Base-by-base conservation (phyloP, 441 rosid genomes). In the Daphne laureola region DNA sequence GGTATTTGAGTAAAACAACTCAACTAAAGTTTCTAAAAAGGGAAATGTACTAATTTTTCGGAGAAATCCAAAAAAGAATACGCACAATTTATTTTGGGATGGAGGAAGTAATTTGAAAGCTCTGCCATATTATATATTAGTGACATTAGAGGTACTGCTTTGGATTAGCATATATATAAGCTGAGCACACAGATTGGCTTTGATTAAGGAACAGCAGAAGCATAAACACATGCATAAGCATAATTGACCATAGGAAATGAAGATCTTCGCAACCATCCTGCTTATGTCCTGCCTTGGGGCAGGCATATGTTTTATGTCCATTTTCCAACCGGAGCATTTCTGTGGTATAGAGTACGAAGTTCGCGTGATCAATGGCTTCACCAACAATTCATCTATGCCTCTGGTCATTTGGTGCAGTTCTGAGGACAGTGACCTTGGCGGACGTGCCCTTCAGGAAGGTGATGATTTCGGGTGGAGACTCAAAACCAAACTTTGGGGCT, bases 381-480 rank as follows among this genome's bases (percentile, higher is more conserved):
- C 71, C 0, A 78, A 72, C 83, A 89, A 89, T 78, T 90, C 97
- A 0, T 90, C 97, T 1, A 55, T 82, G 31, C 90, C 95, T 14
- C 67, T 90, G 26, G 87, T 90, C 51, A 82, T 90, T 31, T 90
- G 97, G 97, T 90, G 97, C 72, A 66, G 73, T 11, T 79, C 95
- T 4, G 64, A 64, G 13, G 73, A 69, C 13, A 65, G 65, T 17
- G 95, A 86, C 49, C 72, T 90, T 4, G 97, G 97, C 13, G 90
- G 97, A 36, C 88, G 93, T 1, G 97, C 97, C 7, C 85, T 90
- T 35, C 95, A 90, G 67, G 95, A 84, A 56, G 93, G 97, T 13
- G 97, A 90, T 4, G 93, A 86, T 52, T 86, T 73, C 60, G 63
- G 82, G 16, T 90, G 97, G 97, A 77, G 73, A 8, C 71, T 69